Conservation (phyloP, 192 early-diverging fungal species). For the Entophlyctis luteolus region DNA sequence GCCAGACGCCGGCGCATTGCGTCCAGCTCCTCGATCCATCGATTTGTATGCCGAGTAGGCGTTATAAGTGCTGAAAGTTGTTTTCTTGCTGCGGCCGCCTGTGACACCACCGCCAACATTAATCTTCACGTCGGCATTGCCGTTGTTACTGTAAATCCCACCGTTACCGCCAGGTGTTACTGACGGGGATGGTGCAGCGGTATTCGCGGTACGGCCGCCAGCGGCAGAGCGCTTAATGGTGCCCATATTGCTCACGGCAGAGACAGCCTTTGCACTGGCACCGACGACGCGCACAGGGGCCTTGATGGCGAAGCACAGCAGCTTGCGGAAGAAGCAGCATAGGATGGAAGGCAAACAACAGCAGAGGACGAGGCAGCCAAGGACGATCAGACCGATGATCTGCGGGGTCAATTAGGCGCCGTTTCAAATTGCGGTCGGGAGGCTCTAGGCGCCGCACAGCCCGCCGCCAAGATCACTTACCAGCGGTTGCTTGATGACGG, state of each 20-base stretch:
- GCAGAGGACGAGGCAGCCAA: not conserved
- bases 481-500: slow-evolving; percentile 4
- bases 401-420: not conserved
- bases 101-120: too few relatives aligned
- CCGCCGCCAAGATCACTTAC: not conserved
- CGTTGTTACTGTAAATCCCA: not conserved
- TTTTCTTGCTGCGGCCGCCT: too few relatives aligned
- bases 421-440: not conserved
- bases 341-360: slow-evolving; percentile 16
- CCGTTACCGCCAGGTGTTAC: too few relatives aligned
- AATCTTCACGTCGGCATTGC: slow-evolving; percentile 6
- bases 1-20: not conserved
- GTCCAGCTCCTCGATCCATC: too few relatives aligned
- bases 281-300: slow-evolving; percentile 2
- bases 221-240: not conserved
- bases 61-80: slow-evolving; percentile 81
- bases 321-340: slow-evolving; percentile 8
- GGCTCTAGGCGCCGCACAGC: not conserved
- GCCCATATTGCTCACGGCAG: not conserved
- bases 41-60: slow-evolving; percentile 23
- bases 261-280: slow-evolving; percentile 37
- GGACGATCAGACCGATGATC: slow-evolving; percentile 16
- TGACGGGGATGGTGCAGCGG: too few relatives aligned
- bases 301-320: slow-evolving; percentile 19
- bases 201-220: too few relatives aligned